Base-by-base conservation (phyloP, 805 yeast genomes). In the Nakazawaea holstii region DNA sequence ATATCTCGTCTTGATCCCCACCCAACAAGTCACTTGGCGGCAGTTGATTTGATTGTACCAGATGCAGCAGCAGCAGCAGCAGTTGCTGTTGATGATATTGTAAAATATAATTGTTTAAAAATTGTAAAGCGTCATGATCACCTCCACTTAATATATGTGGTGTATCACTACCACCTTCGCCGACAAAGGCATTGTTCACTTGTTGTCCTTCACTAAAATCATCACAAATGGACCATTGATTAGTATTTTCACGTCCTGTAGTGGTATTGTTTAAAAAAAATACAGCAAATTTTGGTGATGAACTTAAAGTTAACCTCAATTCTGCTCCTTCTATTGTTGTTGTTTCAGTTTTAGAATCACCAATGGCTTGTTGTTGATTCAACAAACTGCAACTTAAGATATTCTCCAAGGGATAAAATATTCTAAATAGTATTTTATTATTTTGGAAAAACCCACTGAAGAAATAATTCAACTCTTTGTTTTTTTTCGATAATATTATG, bases 161-260 rank as follows among this genome's bases (percentile, higher is more conserved):
- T 11, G 80, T 69, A 17, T 76, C 74, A 3, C 79, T 70, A 1
- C 87, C 87, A 3, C 80, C 80, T 29, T 73, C 77, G 14, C 74
- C 72, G 29, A 72, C 67, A 58, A 69, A 79, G 0, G 94, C 92
- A 49, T 73, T 75, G 46, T 79, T 79, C 6, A 87, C 94, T 59
- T 86, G 92, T 57, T 84, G 89, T 11, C 87, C 91, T 56, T 86
- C 94, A 49, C 88, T 81, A 54, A 87, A 87, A 64, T 87, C 95
- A 49, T 84, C 92, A 63, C 92, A 85, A 26, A 84, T 81, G 1
- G 87, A 81, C 91, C 91, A 84, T 55, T 80, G 86, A 59, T 82
- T 82, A 24, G 73, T 62, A 52, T 74, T 70, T 35, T 74, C 69
- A 52, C 73, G 72, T 1, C 67, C 68, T 7, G 68, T 59, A 6